Evolutionary conservation across 2,329 filamentous ascomycete species (phyloP), one percentile per base, ranked within the genome.

Genomic region (Golovinomyces cichoracearum): DNA sequence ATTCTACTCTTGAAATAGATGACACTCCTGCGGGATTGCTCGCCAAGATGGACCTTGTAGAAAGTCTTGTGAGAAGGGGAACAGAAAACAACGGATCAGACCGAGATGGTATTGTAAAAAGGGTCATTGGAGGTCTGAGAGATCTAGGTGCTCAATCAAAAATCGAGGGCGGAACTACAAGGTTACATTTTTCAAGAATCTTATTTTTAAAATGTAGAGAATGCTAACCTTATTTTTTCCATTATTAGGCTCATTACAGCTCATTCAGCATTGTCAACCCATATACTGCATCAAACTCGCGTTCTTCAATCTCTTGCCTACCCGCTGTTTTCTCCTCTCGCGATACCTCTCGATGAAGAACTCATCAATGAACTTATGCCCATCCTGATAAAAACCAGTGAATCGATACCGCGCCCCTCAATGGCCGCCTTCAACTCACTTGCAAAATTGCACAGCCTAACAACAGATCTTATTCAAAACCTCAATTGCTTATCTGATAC

Each of bases 401-500:
- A 79, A 51, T 68, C 71, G 52, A 76, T 86, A 65, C 80, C 82
- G 3, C 70, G 71, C 13, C 73, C 74, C 3, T 70, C 72, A 37
- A 72, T 79, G 52, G 59, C 71, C 13, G 74, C 75, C 0, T 71
- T 80, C 55, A 69, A 71, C 55, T 82, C 80, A 9, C 65, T 86
- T 42, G 70, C 76, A 50, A 71, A 74, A 21, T 69, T 88, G 47
- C 78, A 83, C 59, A 69, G 73, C 5, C 69, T 83, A 53, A 86
- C 81, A 0, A 68, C 73, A 23, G 80, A 85, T 52, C 66, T 88
- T 25, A 74, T 88, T 7, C 74, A 83, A 57, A 83, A 83, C 5
- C 72, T 98, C 44, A 84, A 83, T 56, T 80, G 84, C 55, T 69
- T 98, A 4, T 84, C 83, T 5, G 90, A 98, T 61, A 86, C 83